Evolutionary conservation across 2,329 filamentous ascomycete genomes (phyloP).

Genomic region (Colletotrichum viniferum): DNA sequence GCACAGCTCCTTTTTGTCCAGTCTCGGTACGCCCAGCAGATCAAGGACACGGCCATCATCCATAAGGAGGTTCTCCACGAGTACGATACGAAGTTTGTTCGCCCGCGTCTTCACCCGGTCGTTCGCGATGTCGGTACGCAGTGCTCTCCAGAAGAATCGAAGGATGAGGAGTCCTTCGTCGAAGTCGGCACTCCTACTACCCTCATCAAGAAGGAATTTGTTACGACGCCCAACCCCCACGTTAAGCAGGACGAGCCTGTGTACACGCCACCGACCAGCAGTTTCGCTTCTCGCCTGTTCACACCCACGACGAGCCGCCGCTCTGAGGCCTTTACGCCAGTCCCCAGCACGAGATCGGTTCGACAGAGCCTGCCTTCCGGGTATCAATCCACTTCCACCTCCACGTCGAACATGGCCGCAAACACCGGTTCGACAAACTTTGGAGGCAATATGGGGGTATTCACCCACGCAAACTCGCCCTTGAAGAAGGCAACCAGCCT

Average conservation of each 20-base stretch:
- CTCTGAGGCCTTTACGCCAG: constrained; percentile 38
- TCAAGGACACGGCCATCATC: constrained; percentile 82
- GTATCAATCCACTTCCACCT: constrained; percentile 28
- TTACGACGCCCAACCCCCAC: constrained; percentile 81
- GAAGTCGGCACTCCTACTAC: constrained; percentile 59
- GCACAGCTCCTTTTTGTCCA: constrained; percentile 77
- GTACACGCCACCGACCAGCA: constrained; percentile 7
- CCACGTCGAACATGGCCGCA: constrained; percentile 26
- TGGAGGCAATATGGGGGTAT: constrained; percentile 82
- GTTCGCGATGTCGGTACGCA: constrained; percentile 83
- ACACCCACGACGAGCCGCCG: constrained; percentile 26
- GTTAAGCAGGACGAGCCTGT: constrained; percentile 65
- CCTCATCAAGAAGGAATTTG: constrained; percentile 76
- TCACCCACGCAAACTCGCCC: constrained; percentile 80
- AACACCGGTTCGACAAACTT: constrained; percentile 33
- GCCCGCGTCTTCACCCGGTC: constrained; percentile 82
- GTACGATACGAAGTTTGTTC: constrained; percentile 95
- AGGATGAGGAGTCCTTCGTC: constrained; percentile 48
- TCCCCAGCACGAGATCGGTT: constrained; percentile 30
- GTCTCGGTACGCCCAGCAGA: constrained; percentile 79
- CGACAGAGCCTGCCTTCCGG: constrained; percentile 38
- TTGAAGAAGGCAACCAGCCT: constrained; percentile 77
- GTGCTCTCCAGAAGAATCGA: constrained; percentile 57
- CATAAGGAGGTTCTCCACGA: constrained; percentile 93
- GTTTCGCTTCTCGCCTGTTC: constrained; percentile 19